These are phyloP conservation scores for Globisporangium canariense DNA, from an alignment of 352 stramenopile species.

Conservation along the genomic window DNA sequence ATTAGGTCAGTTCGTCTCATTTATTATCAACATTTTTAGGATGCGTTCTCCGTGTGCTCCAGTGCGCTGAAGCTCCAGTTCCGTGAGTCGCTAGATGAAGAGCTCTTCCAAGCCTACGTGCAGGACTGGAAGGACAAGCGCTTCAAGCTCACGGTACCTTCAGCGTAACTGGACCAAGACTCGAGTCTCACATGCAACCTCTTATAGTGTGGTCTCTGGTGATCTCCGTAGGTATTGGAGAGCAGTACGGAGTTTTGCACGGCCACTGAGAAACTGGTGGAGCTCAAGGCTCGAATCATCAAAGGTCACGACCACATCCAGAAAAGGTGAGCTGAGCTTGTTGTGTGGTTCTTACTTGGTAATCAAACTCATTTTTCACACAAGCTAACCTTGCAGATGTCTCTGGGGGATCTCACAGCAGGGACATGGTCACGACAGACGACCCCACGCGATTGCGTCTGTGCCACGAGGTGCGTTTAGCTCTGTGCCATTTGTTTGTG, in stretches of 20 bases:
- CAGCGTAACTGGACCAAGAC: too few species aligned
- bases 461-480: constrained; percentile 10
- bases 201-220: neutral
- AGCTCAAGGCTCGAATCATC: neutral
- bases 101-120: constrained; percentile 56
- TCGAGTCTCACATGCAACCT: neutral
- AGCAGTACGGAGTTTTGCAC: neutral
- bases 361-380: neutral
- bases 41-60: constrained; percentile 51
- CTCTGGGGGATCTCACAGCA: constrained; percentile 3
- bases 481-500: neutral
- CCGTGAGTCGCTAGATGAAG: constrained; percentile 41
- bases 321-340: neutral
- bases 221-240: neutral
- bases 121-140: constrained; percentile 40
- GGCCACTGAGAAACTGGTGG: neutral
- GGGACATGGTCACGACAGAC: constrained; percentile 1
- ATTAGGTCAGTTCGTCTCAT: too few species aligned
- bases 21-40: constrained; percentile 18
- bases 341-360: neutral
- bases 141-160: constrained; percentile 25
- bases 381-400: neutral
- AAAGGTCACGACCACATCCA: constrained; percentile 5
- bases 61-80: constrained; percentile 64
- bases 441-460: constrained; percentile 5